Conservation (phyloP, 192 early-diverging fungal genomes). For the Entomortierella chlamydospora region DNA sequence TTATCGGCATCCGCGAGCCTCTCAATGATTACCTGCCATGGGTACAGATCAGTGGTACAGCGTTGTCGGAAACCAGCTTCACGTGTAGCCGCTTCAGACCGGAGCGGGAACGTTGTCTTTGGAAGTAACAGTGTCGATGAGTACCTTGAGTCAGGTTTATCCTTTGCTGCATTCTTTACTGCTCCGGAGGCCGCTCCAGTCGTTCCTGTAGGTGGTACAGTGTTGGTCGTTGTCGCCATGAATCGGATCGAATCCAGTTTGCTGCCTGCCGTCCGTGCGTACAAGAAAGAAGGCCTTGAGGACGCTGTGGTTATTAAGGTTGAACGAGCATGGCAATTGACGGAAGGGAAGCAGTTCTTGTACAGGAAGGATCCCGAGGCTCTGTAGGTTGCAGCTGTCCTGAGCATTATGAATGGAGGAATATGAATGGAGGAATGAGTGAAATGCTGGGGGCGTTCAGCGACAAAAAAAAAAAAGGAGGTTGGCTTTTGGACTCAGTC, state of each 20-base stretch:
- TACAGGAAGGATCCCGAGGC: conserved; percentile 8
- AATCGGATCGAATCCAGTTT: conserved; percentile 6
- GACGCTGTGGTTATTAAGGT: neutral
- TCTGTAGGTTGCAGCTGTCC: conserved; percentile 13
- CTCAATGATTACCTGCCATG: conserved; percentile 70
- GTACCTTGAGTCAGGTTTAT: conserved; percentile 56
- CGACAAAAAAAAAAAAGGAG: neutral
- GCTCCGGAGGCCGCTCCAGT: neutral
- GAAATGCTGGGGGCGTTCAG: neutral
- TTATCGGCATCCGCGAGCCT: too few species aligned
- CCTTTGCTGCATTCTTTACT: conserved; percentile 17
- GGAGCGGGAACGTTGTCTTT: conserved; percentile 76
- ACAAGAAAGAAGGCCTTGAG: neutral
- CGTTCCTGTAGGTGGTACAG: conserved; percentile 3
- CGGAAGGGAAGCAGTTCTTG: neutral
- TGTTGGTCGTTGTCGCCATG: conserved; percentile 19
- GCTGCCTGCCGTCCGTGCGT: neutral
- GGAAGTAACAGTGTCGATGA: conserved; percentile 73
- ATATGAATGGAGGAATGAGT: neutral
- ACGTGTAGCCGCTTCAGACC: conserved; percentile 69
- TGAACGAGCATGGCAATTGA: neutral
- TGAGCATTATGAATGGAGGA: conserved; percentile 18
- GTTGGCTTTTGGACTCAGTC: too few species aligned
- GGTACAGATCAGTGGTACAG: conserved; percentile 73
- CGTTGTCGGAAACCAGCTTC: conserved; percentile 71